Conservation (phyloP, 495 filamentous ascomycete genomes). For the Penicillium atrosanguineum region DNA sequence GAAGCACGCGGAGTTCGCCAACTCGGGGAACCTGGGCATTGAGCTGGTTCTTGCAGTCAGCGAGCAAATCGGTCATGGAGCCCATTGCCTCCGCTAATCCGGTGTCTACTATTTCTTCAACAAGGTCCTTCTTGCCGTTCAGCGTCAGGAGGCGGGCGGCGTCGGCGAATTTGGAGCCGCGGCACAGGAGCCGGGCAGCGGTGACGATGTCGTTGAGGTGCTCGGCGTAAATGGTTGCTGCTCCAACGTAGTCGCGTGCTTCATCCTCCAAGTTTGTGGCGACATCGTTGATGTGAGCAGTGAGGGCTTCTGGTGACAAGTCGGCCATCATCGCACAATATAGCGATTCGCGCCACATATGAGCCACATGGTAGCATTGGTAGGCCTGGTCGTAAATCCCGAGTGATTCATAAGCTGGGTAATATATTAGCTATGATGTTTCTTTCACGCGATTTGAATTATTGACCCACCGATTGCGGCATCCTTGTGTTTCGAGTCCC, state of each 20-base stretch:
- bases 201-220: conserved; percentile 68
- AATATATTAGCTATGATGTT: conserved; percentile 3
- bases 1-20: conserved; percentile 73
- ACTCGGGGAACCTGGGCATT: conserved; percentile 81
- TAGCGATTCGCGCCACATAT: conserved; percentile 86
- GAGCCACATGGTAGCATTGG: conserved; percentile 75
- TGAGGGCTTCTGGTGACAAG: conserved; percentile 54
- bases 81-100: conserved; percentile 76
- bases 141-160: conserved; percentile 69
- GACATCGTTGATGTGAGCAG: conserved; percentile 62
- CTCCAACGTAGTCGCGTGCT: conserved; percentile 74
- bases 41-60: conserved; percentile 85
- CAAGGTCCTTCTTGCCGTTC: conserved; percentile 42
- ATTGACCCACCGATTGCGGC: conserved; percentile 62
- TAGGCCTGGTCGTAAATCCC: conserved; percentile 66
- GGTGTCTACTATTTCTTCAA: conserved; percentile 64
- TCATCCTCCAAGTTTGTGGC: conserved; percentile 77
- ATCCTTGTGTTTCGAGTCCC: conserved; percentile 72
- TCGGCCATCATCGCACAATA: conserved; percentile 68
- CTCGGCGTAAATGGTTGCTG: conserved; percentile 76
- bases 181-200: conserved; percentile 72
- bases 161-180: conserved; percentile 78
- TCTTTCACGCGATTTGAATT: not conserved
- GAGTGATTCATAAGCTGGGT: conserved; percentile 83
- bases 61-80: conserved; percentile 78